phyloP scores from a whole-genome alignment of 192 early-diverging fungal species.

The Lobosporangium transversale region DNA sequence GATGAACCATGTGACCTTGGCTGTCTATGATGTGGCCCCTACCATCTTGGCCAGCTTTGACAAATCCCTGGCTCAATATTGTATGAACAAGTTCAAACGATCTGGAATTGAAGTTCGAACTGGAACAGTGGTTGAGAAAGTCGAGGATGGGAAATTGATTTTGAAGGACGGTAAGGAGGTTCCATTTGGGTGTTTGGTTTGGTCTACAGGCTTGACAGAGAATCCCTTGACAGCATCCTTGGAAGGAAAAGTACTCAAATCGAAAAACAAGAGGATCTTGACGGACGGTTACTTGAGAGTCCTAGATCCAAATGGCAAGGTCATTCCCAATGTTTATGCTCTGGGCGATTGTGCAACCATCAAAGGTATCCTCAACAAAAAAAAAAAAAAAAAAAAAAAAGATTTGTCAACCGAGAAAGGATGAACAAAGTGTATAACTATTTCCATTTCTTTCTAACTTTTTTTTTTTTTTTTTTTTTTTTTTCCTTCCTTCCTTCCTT shows the following conservation, averaged over 20 bases:
- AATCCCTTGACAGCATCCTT: constrained; percentile 58
- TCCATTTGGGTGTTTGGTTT: constrained; percentile 46
- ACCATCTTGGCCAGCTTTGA: constrained; percentile 84
- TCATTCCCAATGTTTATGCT: constrained; percentile 67
- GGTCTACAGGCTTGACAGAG: constrained; percentile 80
- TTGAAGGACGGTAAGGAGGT: constrained; percentile 61
- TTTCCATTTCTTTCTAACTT: not conserved
- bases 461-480: not conserved
- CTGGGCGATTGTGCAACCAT: constrained; percentile 92
- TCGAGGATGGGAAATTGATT: constrained; percentile 62
- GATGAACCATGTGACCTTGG: constrained; percentile 67
- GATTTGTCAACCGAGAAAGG: not conserved
- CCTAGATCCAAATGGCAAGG: constrained; percentile 63
- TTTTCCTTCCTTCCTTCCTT: not conserved
- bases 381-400: not conserved
- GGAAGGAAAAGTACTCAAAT: constrained; percentile 41
- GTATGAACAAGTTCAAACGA: constrained; percentile 77
- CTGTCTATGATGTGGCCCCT: constrained; percentile 83
- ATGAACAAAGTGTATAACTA: not conserved
- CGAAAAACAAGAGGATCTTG: constrained; percentile 62
- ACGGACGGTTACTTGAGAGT: constrained; percentile 84
- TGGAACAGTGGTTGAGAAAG: constrained; percentile 65
- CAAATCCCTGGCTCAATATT: constrained; percentile 75
- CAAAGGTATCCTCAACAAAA: constrained; percentile 51
- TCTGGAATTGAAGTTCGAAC: constrained; percentile 81